A percentile compares a stretch with the other conserved stretches of the same genome.
These are phyloP conservation scores for Saprolegnia parasitica DNA, from an alignment of 352 stramenopile species.

Conservation along the genomic window DNA sequence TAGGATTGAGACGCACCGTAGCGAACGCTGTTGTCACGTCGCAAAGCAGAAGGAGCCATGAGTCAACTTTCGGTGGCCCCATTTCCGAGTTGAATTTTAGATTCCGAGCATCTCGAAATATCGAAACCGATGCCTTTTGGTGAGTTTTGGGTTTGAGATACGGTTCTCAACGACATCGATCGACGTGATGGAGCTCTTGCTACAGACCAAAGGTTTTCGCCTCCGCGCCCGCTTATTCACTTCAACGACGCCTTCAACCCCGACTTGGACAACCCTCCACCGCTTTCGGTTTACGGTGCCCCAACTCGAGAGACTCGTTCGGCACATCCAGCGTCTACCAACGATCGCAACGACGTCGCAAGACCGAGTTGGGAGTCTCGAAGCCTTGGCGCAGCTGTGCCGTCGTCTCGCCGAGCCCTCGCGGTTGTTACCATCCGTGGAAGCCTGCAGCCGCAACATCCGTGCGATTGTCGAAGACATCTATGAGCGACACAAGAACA, in stretches of 20 bases:
- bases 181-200: not conserved
- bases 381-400: not conserved
- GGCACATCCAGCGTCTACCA: no score
- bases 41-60: no score
- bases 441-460: slow-evolving; percentile 8
- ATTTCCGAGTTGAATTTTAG: not conserved
- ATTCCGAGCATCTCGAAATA: not conserved
- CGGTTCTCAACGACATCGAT: not conserved
- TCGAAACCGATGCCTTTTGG: not conserved
- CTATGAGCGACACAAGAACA: no score
- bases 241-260: no score
- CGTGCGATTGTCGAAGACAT: no score
- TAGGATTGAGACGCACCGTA: no score
- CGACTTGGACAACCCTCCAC: no score
- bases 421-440: slow-evolving; percentile 7
- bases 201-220: not conserved
- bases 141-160: not conserved
- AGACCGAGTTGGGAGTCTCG: not conserved
- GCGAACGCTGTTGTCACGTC: no score
- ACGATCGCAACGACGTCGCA: no score
- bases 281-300: no score
- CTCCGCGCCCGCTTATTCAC: not conserved
- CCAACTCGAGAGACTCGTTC: no score
- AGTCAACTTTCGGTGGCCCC: no score
- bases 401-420: slow-evolving; percentile 1